These are phyloP conservation scores for Fusarium irregulare DNA, from an alignment of 2,329 filamentous ascomycete species.

Conservation along the genomic window DNA sequence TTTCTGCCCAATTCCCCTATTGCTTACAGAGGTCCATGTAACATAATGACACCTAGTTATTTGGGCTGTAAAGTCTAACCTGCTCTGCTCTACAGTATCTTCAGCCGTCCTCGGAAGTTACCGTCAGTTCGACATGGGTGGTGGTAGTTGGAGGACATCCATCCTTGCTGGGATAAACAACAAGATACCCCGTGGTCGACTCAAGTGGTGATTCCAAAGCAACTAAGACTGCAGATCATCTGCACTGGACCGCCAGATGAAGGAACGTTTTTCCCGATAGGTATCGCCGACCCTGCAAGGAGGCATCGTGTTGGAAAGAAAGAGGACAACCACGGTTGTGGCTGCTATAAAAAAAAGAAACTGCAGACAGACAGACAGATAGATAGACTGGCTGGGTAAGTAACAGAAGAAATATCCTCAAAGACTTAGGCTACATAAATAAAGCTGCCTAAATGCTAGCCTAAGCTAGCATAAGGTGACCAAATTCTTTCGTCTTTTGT, in stretches of 20 bases:
- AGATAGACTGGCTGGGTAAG: not conserved
- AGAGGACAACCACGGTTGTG: constrained; percentile 2
- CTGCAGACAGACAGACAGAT: not conserved
- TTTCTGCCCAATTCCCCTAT: constrained; percentile 5
- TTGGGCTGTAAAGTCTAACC: constrained; percentile 18
- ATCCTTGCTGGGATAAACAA: constrained; percentile 9
- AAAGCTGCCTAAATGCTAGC: too few species aligned
- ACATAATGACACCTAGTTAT: constrained; percentile 19
- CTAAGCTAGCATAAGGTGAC: too few species aligned
- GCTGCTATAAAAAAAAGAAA: not conserved
- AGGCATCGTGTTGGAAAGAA: not conserved
- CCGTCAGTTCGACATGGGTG: constrained; percentile 26
- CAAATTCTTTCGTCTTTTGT: too few species aligned
- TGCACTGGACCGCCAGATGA: constrained; percentile 16
- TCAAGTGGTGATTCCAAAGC: constrained; percentile 36
- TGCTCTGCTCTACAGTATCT: not conserved
- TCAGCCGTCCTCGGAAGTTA: constrained; percentile 30
- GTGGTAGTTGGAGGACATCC: constrained; percentile 4
- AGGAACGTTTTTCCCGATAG: not conserved
- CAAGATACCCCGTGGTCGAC: constrained; percentile 16
- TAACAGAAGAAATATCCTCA: too few species aligned
- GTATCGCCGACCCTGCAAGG: not conserved
- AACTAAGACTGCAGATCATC: constrained; percentile 37
- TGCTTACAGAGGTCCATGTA: constrained; percentile 13
- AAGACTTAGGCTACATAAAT: too few species aligned